Evolutionary conservation across 305 asterid species (phyloP).

Genomic region (Fraxinus angustifolia): DNA sequence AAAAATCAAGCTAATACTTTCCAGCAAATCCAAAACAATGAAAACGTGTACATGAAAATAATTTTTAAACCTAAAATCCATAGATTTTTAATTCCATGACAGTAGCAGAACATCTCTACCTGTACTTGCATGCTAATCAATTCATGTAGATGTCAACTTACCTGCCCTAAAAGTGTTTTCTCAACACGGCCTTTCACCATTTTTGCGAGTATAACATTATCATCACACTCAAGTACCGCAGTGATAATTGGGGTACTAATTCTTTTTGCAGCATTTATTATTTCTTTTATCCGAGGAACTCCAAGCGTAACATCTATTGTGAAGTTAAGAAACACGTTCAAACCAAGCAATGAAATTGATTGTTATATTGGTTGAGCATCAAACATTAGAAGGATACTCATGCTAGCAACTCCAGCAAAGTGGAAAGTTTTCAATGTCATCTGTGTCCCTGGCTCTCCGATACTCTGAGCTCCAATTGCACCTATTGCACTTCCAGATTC

Average conservation of each 20-base stretch:
- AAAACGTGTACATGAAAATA: neutral
- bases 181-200: slow-evolving; percentile 76
- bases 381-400: slow-evolving; percentile 76
- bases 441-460: slow-evolving; percentile 98
- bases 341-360: slow-evolving; percentile 20
- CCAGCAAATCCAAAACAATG: slow-evolving; percentile 10
- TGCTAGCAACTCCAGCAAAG: slow-evolving; percentile 99
- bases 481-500: slow-evolving; percentile 92
- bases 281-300: slow-evolving; percentile 88
- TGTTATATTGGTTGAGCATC: slow-evolving; percentile 15
- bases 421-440: slow-evolving; percentile 98
- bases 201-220: slow-evolving; percentile 48
- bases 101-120: neutral
- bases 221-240: slow-evolving; percentile 46
- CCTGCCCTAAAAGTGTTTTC: slow-evolving; percentile 84
- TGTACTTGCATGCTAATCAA: slow-evolving; percentile 1
- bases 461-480: slow-evolving; percentile 94
- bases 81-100: neutral
- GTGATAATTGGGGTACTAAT: slow-evolving; percentile 88
- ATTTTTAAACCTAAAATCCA: neutral
- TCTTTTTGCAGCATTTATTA: slow-evolving; percentile 74
- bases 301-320: slow-evolving; percentile 92
- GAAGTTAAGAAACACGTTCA: slow-evolving; percentile 41
- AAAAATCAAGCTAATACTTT: slow-evolving; percentile 10
- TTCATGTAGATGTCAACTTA: slow-evolving; percentile 25